These are phyloP conservation scores for Scedosporium minutisporum DNA, from an alignment of 2,329 filamentous ascomycete genomes.

Conservation along the genomic window DNA sequence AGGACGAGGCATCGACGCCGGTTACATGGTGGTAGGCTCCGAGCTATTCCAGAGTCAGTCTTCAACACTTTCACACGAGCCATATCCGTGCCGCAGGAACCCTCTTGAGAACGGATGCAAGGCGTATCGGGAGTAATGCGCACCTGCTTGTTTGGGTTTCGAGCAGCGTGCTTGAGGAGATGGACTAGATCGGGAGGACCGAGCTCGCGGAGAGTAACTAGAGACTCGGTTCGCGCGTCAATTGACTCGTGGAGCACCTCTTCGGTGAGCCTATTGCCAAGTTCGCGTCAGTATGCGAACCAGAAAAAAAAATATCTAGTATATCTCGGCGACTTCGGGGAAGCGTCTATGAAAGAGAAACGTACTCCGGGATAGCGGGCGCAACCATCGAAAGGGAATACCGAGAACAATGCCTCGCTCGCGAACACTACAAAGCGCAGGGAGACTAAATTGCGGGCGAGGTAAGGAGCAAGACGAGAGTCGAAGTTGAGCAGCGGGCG, in stretches of 20 bases:
- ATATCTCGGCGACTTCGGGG: slow-evolving; percentile 8
- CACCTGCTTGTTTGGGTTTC: slow-evolving; percentile 49
- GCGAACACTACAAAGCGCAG: neutral
- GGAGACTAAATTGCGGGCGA: neutral
- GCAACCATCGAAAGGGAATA: slow-evolving; percentile 49
- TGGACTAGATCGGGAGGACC: slow-evolving; percentile 94
- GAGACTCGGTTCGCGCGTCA: slow-evolving; percentile 82
- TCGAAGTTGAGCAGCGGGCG: too few species aligned
- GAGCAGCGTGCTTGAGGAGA: slow-evolving; percentile 65
- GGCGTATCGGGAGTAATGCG: neutral
- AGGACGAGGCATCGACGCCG: slow-evolving; percentile 93
- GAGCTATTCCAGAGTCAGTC: slow-evolving; percentile 41
- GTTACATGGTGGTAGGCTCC: slow-evolving; percentile 98
- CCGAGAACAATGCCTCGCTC: slow-evolving; percentile 5
- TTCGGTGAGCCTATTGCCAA: slow-evolving; percentile 67
- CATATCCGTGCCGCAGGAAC: neutral
- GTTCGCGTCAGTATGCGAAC: slow-evolving; percentile 11
- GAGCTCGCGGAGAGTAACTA: slow-evolving; percentile 78
- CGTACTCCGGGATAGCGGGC: slow-evolving; percentile 66
- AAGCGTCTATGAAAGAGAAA: slow-evolving; percentile 6
- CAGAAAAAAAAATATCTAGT: neutral
- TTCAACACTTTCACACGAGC: neutral
- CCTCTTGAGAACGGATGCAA: neutral
- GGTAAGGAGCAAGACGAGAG: neutral
- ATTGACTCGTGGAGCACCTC: slow-evolving; percentile 86